phyloP scores from a whole-genome alignment of 192 early-diverging fungal genomes.

The Funneliformis geosporum region DNA sequence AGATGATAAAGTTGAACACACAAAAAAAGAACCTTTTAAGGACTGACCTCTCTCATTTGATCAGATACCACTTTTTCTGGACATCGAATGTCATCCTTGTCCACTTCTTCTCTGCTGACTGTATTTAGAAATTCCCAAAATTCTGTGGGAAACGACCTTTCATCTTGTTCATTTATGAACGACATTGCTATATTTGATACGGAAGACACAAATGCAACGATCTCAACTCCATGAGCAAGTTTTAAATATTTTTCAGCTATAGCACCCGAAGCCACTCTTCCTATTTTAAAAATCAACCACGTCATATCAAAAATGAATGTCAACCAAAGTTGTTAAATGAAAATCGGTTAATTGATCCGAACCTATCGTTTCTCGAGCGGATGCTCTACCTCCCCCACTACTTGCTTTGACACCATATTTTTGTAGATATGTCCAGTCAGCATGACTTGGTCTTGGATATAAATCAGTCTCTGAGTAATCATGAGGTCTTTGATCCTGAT shows the following conservation, averaged over 20 bases:
- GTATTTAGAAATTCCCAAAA: constrained; percentile 69
- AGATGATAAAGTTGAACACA: background rate
- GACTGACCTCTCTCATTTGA: constrained; percentile 75
- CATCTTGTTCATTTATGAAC: constrained; percentile 53
- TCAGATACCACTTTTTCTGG: constrained; percentile 74
- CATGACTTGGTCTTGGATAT: constrained; percentile 95
- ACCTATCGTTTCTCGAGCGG: constrained; percentile 95
- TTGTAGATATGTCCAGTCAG: constrained; percentile 95
- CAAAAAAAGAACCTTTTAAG: background rate
- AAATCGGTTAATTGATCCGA: background rate
- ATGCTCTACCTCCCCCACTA: constrained; percentile 90
- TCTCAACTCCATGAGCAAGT: constrained; percentile 79
- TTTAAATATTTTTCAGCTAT: constrained; percentile 96
- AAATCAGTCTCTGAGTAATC: constrained; percentile 96
- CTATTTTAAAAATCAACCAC: constrained; percentile 41
- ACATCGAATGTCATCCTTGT: constrained; percentile 86
- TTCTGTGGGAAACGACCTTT: constrained; percentile 47
- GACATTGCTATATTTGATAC: constrained; percentile 84
- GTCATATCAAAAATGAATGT: background rate
- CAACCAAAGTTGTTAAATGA: background rate
- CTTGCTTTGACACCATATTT: constrained; percentile 97
- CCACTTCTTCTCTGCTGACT: constrained; percentile 74
- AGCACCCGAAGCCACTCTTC: constrained; percentile 94
- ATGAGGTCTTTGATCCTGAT: constrained; percentile 94
- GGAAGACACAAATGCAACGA: constrained; percentile 92